Evolutionary conservation across 805 yeast genomes (phyloP), one percentile per base, ranked within the genome.

Genomic region (Blastobotrys robertii): DNA sequence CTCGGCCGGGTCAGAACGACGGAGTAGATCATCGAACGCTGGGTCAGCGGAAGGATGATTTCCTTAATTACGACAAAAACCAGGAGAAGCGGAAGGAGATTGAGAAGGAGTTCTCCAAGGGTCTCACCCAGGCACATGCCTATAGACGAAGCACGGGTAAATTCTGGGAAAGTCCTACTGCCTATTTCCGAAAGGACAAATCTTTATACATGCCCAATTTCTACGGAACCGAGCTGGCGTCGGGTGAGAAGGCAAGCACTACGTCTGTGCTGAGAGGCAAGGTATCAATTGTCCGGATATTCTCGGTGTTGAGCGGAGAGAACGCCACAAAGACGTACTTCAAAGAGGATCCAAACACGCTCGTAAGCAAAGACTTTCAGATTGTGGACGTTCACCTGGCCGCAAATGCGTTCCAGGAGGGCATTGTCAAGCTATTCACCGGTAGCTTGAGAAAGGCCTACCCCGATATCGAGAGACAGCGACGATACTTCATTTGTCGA

Each of bases 201-300:
- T 70, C 97, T 0, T 64, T 77, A 38, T 92, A 76, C 58, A 85
- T 92, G 64, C 95, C 97, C 8, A 87, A 87, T 56, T 67, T 90
- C 46, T 58, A 63, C 19, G 90, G 80, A 0, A 69, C 68, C 15
- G 69, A 79, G 1, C 57, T 86, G 31, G 56, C 53, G 2, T 51
- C 59, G 13, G 42, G 56, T 2, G 50, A 48, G 13, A 40, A 45
- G n/a, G 45, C 54, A 14, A 58, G 45, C 39, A 53, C 67, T 19
- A 66, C 63, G 51, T 70, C 61, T 48, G 62, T 62, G 0, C 55
- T 79, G 13, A 57, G 62, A 35, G 73, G 70, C 3, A 76, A 77
- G 42, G 70, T 81, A 5, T 74, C 79, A n/a, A 62, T 85, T 16
- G 70, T 85, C 14, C 69, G 88, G 43, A 61, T 82, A 2, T 81